A percentile compares a stretch with the other conserved stretches of the same genome.
phyloP scores from a whole-genome alignment of 2,329 filamentous ascomycete genomes.

The Apiospora rasikravindrae region DNA sequence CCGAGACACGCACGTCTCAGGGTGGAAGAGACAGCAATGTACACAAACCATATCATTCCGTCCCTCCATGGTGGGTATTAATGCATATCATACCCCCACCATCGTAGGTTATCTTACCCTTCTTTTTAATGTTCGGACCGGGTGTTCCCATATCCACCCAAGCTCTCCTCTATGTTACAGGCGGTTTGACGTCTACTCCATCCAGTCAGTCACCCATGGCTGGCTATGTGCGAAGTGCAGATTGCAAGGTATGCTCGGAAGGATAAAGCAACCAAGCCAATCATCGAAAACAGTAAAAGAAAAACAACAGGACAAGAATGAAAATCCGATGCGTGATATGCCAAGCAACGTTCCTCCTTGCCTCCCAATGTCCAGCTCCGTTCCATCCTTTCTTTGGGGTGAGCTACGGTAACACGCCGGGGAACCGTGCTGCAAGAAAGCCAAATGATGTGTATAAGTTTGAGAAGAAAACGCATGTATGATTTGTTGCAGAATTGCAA shows the following conservation, averaged over 20 bases:
- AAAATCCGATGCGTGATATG: neutral
- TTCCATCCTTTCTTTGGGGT: neutral
- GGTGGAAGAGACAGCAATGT: neutral
- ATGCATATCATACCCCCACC: neutral
- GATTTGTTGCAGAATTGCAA: neutral
- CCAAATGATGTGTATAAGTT: neutral
- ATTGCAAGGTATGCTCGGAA: neutral
- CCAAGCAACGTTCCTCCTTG: neutral
- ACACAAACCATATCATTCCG: neutral
- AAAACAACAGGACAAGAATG: neutral
- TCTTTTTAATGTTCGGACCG: neutral
- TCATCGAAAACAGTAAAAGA: neutral
- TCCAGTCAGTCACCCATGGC: neutral
- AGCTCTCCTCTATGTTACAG: neutral
- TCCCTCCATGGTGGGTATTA: neutral
- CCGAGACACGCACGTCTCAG: conserved; percentile 9
- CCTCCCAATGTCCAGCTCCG: neutral
- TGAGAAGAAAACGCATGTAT: neutral
- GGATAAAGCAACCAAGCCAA: neutral
- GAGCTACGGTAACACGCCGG: neutral
- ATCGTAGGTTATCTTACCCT: neutral
- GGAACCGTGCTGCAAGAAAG: neutral
- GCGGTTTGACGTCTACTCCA: neutral
- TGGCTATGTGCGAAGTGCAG: neutral
- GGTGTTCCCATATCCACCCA: neutral